Conservation (phyloP, 768 basidiomycete species). For the Lactifluus subvellereus region DNA sequence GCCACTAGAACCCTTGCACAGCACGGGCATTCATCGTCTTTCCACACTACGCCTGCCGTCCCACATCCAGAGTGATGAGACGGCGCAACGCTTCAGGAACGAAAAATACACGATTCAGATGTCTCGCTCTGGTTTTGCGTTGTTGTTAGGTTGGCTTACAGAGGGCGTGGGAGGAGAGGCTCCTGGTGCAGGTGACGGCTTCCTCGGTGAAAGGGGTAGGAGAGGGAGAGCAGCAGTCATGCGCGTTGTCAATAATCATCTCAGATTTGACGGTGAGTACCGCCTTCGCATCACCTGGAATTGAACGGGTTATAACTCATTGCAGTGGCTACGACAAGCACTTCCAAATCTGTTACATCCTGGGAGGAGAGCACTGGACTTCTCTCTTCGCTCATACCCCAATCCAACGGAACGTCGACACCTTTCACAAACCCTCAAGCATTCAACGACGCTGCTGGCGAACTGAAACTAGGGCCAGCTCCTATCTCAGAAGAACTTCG, state of each 20-base stretch:
- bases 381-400: slow-evolving; percentile 69
- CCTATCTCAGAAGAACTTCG: slow-evolving; percentile 77
- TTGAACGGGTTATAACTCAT: slow-evolving; percentile 25
- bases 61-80: slow-evolving; percentile 78
- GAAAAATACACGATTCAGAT: slow-evolving; percentile 90
- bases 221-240: slow-evolving; percentile 86
- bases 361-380: slow-evolving; percentile 89
- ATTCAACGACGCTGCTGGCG: slow-evolving; percentile 71
- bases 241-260: slow-evolving; percentile 89
- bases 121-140: slow-evolving; percentile 85
- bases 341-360: slow-evolving; percentile 54
- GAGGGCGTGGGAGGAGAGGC: slow-evolving; percentile 86
- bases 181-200: slow-evolving; percentile 73
- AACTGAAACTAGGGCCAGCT: slow-evolving; percentile 79
- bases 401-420: slow-evolving; percentile 45
- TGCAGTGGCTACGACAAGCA: slow-evolving; percentile 64
- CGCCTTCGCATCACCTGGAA: slow-evolving; percentile 10
- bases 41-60: slow-evolving; percentile 73
- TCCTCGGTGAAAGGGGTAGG: slow-evolving; percentile 74
- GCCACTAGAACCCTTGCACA: slow-evolving; percentile 61
- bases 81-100: slow-evolving; percentile 78
- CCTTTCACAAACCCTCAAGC: slow-evolving; percentile 55
- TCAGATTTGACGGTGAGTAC: slow-evolving; percentile 78
- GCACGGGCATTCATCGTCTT: slow-evolving; percentile 65
- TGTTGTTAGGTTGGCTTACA: slow-evolving; percentile 93